Evolutionary conservation across 805 yeast species (phyloP).

Genomic region (Saccharomycopsis fodiens): DNA sequence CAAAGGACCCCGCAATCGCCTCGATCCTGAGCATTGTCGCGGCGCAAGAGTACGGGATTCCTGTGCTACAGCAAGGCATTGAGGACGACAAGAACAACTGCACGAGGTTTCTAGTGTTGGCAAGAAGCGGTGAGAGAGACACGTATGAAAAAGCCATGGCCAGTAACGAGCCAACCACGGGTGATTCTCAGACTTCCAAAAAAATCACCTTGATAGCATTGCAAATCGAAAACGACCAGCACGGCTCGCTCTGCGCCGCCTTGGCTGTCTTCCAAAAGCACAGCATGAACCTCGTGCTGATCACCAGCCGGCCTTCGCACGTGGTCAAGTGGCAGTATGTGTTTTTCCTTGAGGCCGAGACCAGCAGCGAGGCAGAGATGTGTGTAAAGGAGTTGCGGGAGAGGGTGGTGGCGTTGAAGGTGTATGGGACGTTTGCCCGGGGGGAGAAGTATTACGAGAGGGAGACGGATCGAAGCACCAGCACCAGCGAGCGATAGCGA

Average conservation of each 20-base stretch:
- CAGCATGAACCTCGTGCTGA: constrained; percentile 58
- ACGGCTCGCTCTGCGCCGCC: constrained; percentile 69
- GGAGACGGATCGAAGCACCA: neutral
- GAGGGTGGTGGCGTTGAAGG: constrained; percentile 27
- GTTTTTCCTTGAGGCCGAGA: constrained; percentile 71
- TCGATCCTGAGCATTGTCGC: constrained; percentile 73
- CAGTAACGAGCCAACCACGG: neutral
- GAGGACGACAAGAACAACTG: constrained; percentile 75
- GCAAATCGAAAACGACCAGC: constrained; percentile 53
- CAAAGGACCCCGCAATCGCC: constrained; percentile 36
- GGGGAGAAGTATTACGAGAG: constrained; percentile 4
- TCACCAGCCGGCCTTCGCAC: constrained; percentile 71
- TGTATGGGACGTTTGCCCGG: constrained; percentile 10
- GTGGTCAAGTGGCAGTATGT: constrained; percentile 70
- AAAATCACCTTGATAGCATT: constrained; percentile 55
- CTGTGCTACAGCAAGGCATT: constrained; percentile 46
- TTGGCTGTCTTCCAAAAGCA: constrained; percentile 48
- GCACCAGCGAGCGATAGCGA: too few relatives aligned
- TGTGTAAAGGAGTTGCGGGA: constrained; percentile 21
- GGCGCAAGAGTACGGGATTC: constrained; percentile 48
- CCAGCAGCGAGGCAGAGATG: constrained; percentile 34
- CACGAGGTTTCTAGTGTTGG: constrained; percentile 74
- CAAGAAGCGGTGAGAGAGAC: constrained; percentile 28
- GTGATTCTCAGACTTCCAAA: neutral
- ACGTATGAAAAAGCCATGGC: constrained; percentile 20